Evolutionary conservation across 768 basidiomycete species (phyloP).

Genomic region (Candolleomyces eurysporus): DNA sequence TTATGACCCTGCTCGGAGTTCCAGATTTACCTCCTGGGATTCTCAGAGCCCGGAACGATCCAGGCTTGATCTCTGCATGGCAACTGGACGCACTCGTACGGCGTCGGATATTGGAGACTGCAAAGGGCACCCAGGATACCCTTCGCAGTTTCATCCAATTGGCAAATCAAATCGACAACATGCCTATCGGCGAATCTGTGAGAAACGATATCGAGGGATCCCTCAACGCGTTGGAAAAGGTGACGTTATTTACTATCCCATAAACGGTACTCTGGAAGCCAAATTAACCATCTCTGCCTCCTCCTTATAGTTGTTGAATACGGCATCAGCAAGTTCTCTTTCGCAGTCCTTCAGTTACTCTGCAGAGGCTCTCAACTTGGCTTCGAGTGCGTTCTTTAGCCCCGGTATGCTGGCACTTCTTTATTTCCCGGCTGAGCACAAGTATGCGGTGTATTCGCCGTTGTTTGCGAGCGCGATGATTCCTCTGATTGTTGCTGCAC

Average conservation of each 20-base stretch:
- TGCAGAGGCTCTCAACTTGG: conserved; percentile 56
- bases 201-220: conserved; percentile 68
- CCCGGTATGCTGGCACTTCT: conserved; percentile 94
- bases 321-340: conserved; percentile 34
- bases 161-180: conserved; percentile 82
- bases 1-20: conserved; percentile 80
- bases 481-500: conserved; percentile 71
- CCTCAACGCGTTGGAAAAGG: conserved; percentile 71
- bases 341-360: conserved; percentile 55
- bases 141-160: conserved; percentile 80
- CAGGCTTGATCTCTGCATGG: conserved; percentile 58
- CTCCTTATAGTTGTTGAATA: conserved; percentile 36
- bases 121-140: conserved; percentile 65
- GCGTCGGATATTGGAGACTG: conserved; percentile 67
- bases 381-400: conserved; percentile 92
- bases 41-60: conserved; percentile 17
- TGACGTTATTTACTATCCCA: conserved; percentile 29
- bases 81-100: conserved; percentile 80
- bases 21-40: conserved; percentile 56
- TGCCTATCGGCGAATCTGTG: conserved; percentile 86
- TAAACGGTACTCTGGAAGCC: background rate
- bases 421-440: conserved; percentile 98
- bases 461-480: conserved; percentile 89
- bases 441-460: conserved; percentile 94
- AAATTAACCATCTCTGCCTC: background rate